These are phyloP conservation scores for Acacia crassicarpa DNA, from an alignment of 306 rosid genomes.

Conservation along the genomic window DNA sequence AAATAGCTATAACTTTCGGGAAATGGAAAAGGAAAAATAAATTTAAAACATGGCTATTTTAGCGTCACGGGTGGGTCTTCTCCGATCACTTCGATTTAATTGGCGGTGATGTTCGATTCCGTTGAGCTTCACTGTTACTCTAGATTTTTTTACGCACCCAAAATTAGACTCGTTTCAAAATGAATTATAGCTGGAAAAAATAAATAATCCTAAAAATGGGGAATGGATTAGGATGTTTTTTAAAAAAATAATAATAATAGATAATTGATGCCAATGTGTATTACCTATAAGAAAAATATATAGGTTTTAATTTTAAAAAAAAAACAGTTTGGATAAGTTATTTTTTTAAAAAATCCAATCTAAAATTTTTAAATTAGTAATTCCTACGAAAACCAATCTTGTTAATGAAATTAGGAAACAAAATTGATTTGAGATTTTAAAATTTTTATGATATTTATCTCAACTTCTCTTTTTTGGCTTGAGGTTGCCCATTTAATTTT, in stretches of 20 bases:
- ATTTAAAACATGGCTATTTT: background rate
- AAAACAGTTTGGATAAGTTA: background rate
- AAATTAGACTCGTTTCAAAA: constrained; percentile 12
- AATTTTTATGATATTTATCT: too few species aligned
- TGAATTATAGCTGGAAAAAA: background rate
- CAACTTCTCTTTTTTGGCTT: too few species aligned
- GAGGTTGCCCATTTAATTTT: too few species aligned
- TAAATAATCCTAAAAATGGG: background rate
- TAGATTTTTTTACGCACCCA: constrained; percentile 7
- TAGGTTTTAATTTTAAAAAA: background rate
- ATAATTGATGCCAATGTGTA: background rate
- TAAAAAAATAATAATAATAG: background rate
- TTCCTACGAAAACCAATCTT: too few species aligned
- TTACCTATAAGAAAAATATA: background rate
- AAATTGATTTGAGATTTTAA: too few species aligned
- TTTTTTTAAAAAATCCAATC: too few species aligned
- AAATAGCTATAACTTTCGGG: background rate
- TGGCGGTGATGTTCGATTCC: constrained; percentile 2
- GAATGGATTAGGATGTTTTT: background rate
- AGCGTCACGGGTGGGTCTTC: constrained; percentile 28
- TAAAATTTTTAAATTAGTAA: too few species aligned
- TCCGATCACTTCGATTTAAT: background rate
- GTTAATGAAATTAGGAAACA: too few species aligned
- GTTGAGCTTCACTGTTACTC: constrained; percentile 16
- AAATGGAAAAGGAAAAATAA: background rate